A percentile compares a stretch with the other conserved stretches of the same genome.
Conservation (phyloP, 2,329 filamentous ascomycete species). For the Epichloe sylvatica region DNA sequence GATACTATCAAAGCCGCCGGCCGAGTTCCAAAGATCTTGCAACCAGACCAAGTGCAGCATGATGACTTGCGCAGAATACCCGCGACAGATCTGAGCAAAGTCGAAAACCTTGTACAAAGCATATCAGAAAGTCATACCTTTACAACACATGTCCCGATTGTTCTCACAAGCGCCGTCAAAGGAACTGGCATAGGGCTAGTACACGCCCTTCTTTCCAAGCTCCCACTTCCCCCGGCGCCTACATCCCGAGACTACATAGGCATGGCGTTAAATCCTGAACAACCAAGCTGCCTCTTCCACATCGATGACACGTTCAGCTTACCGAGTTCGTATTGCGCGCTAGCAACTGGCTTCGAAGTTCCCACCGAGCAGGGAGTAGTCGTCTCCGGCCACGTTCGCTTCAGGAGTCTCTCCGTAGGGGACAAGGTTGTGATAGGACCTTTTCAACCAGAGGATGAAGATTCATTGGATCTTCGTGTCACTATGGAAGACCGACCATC, state of each 20-base stretch:
- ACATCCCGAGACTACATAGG: constrained; percentile 42
- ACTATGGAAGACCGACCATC: constrained; percentile 34
- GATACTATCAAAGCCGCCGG: constrained; percentile 64
- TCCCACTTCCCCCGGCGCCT: constrained; percentile 51
- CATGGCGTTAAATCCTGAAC: constrained; percentile 41
- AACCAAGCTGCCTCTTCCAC: constrained; percentile 60
- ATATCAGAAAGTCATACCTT: constrained; percentile 31
- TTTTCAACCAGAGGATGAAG: constrained; percentile 46
- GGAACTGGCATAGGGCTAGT: constrained; percentile 69
- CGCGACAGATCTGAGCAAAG: constrained; percentile 40
- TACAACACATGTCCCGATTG: constrained; percentile 56
- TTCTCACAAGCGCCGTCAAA: constrained; percentile 76
- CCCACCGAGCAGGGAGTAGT: constrained; percentile 48
- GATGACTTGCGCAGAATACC: constrained; percentile 44
- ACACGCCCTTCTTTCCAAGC: constrained; percentile 63
- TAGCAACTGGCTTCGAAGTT: constrained; percentile 8
- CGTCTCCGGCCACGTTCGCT: constrained; percentile 71
- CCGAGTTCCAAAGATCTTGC: constrained; percentile 61
- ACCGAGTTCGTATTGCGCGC: constrained; percentile 39
- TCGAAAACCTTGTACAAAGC: constrained; percentile 38
- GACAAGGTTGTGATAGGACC: constrained; percentile 70
- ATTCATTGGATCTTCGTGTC: constrained; percentile 14
- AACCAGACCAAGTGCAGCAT: constrained; percentile 33
- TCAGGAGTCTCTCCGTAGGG: constrained; percentile 63
- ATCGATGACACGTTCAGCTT: constrained; percentile 82